phyloP scores from a whole-genome alignment of 805 yeast genomes.

The Yamadazyma laniorum region DNA sequence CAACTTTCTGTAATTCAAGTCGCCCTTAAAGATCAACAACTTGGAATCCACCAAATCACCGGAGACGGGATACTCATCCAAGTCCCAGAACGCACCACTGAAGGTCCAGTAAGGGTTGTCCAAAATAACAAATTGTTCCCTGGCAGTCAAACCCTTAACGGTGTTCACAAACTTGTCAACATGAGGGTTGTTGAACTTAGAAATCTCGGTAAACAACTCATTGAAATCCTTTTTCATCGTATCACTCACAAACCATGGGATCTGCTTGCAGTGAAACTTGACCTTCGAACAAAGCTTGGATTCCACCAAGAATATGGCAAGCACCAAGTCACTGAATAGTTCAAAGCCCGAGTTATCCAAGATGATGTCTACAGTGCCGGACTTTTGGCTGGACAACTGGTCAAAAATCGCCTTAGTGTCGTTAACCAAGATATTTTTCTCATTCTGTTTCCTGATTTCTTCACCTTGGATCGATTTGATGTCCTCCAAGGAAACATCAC shows the following conservation, averaged over 20 bases:
- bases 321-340: constrained; percentile 49
- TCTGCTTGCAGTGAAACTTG: constrained; percentile 80
- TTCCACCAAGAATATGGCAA: constrained; percentile 50
- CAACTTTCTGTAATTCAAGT: constrained; percentile 89
- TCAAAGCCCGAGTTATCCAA: constrained; percentile 96
- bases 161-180: constrained; percentile 9
- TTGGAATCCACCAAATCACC: constrained; percentile 60
- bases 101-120: constrained; percentile 87
- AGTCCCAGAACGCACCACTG: constrained; percentile 69
- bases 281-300: constrained; percentile 61
- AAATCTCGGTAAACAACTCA: constrained; percentile 55
- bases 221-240: constrained; percentile 82
- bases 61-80: constrained; percentile 67
- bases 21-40: constrained; percentile 88
- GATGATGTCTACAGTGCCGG: constrained; percentile 66
- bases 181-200: constrained; percentile 29
- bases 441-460: constrained; percentile 78
- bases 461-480: constrained; percentile 90
- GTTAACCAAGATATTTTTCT: constrained; percentile 72
- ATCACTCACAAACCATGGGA: constrained; percentile 98
- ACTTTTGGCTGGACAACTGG: constrained; percentile 33
- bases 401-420: constrained; percentile 73
- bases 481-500: constrained; percentile 79
- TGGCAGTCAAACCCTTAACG: constrained; percentile 11
- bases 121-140: constrained; percentile 22